These are phyloP conservation scores for Rosellinia necatrix DNA, from an alignment of 2,329 filamentous ascomycete species.

Conservation along the genomic window DNA sequence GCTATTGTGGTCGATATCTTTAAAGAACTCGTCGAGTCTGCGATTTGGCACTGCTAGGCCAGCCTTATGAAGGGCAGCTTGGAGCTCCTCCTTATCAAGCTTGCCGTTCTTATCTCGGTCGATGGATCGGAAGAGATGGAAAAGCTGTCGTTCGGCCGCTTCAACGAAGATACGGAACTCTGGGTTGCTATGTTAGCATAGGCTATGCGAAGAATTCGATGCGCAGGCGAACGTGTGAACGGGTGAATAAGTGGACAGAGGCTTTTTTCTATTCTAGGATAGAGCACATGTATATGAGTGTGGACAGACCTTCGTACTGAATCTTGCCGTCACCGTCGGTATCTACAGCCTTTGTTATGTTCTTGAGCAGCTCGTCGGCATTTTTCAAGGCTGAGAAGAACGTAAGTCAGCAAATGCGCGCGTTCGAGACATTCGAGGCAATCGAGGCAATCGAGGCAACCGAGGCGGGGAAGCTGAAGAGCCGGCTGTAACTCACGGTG, in stretches of 20 bases:
- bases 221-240: not conserved
- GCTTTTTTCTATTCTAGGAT: conserved; percentile 4
- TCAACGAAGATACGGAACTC: conserved; percentile 92
- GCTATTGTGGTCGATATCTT: conserved; percentile 84
- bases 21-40: conserved; percentile 83
- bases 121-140: conserved; percentile 80
- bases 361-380: conserved; percentile 81
- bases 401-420: conserved; percentile 19
- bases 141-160: conserved; percentile 82
- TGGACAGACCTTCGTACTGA: conserved; percentile 77
- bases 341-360: conserved; percentile 82
- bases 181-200: conserved; percentile 43
- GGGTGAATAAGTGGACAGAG: not conserved
- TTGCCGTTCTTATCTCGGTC: conserved; percentile 85
- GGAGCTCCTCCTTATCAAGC: conserved; percentile 84
- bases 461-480: conserved; percentile 1
- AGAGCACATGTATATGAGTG: conserved; percentile 15
- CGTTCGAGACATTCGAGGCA: not conserved
- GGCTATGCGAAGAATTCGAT: not conserved
- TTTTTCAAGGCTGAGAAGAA: conserved; percentile 73
- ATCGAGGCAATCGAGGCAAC: not conserved
- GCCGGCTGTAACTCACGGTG: conserved; percentile 68
- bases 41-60: conserved; percentile 78
- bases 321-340: conserved; percentile 87
- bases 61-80: conserved; percentile 74